Evolutionary conservation across 1,139 yeast genomes (phyloP).

Genomic region (Saccharomyces pastorianus): DNA sequence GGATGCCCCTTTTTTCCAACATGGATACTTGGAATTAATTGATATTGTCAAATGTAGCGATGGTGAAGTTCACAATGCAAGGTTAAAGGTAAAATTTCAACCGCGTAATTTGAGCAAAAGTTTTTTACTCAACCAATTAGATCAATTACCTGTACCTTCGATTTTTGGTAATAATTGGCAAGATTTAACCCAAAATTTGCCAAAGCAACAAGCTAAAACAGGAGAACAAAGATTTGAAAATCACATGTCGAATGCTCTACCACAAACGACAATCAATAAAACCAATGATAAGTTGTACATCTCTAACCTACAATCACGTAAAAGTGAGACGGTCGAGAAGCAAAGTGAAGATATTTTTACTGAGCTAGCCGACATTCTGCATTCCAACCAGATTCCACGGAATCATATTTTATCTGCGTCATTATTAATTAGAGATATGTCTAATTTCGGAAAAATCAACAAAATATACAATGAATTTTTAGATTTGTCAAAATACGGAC

Average conservation of each 20-base stretch:
- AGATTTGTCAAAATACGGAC: constrained; percentile 30
- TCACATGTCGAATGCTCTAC: background rate
- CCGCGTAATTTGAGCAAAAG: constrained; percentile 30
- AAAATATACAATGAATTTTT: constrained; percentile 49
- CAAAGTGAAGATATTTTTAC: constrained; percentile 45
- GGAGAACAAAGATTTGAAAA: background rate
- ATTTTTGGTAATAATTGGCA: constrained; percentile 45
- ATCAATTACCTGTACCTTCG: constrained; percentile 36
- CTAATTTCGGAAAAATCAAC: constrained; percentile 53
- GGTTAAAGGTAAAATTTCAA: constrained; percentile 34
- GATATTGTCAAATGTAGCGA: constrained; percentile 40
- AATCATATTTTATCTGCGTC: constrained; percentile 44
- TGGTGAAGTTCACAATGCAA: constrained; percentile 60
- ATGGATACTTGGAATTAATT: constrained; percentile 41
- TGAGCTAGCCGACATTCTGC: constrained; percentile 35
- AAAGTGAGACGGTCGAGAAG: constrained; percentile 30
- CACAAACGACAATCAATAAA: constrained; percentile 13
- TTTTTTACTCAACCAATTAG: constrained; percentile 24
- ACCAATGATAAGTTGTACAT: constrained; percentile 38
- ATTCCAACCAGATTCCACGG: constrained; percentile 24
- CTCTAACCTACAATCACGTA: constrained; percentile 41
- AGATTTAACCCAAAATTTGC: constrained; percentile 27
- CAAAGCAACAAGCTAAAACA: background rate
- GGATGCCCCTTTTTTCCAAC: constrained; percentile 76
- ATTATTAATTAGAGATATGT: constrained; percentile 57